Conservation (phyloP, 805 yeast species). For the Torulaspora indica region DNA sequence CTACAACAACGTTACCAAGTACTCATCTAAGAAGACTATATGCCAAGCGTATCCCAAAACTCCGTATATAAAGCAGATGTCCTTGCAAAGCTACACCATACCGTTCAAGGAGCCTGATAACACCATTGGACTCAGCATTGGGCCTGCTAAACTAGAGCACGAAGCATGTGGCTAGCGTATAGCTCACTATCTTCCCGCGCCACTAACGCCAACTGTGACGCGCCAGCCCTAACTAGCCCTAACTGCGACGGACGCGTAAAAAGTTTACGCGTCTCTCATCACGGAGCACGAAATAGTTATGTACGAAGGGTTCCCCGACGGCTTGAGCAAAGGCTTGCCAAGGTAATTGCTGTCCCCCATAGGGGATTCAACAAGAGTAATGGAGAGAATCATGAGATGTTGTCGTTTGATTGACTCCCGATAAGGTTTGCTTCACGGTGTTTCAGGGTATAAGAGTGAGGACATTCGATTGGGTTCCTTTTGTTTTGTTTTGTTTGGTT, state of each 20-base stretch:
- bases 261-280: neutral
- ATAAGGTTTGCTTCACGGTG: neutral
- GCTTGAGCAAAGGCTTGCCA: too few relatives aligned
- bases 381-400: neutral
- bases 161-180: too few relatives aligned
- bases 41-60: too few relatives aligned
- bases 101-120: too few relatives aligned
- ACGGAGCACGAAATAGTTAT: too few relatives aligned
- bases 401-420: neutral
- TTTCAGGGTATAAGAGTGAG: neutral
- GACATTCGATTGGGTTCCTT: neutral
- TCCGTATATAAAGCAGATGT: too few relatives aligned
- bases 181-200: too few relatives aligned
- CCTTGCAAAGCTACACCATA: too few relatives aligned
- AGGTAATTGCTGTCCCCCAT: neutral
- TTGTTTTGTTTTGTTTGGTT: neutral
- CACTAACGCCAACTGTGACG: neutral
- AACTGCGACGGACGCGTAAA: conserved; percentile 1
- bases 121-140: too few relatives aligned
- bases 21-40: too few relatives aligned
- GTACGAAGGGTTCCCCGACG: neutral
- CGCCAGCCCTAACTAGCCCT: neutral
- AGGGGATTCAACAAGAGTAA: neutral
- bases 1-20: too few relatives aligned
- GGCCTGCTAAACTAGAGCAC: too few relatives aligned